Percentiles rank a stretch among this genome's conserved stretches.
Evolutionary conservation across 106 monocot species (phyloP).

Genomic region (Acorus gramineus): DNA sequence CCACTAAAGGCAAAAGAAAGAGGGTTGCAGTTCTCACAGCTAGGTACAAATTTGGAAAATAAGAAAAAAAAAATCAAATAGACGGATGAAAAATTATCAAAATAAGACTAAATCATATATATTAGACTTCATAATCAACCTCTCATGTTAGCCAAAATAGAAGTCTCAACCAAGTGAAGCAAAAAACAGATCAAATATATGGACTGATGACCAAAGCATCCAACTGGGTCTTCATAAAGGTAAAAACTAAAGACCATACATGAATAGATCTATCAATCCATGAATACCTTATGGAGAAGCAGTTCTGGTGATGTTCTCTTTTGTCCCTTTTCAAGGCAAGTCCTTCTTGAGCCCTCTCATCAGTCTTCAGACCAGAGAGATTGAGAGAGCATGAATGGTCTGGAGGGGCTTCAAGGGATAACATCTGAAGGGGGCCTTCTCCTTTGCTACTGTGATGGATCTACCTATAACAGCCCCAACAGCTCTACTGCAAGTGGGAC

Average conservation of each 20-base stretch:
- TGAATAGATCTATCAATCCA: neutral
- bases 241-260: neutral
- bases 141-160: too few species aligned
- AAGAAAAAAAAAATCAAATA: too few species aligned
- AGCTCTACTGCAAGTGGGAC: slow-evolving; percentile 52
- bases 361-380: slow-evolving; percentile 19
- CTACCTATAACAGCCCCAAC: slow-evolving; percentile 28
- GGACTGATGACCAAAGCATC: too few species aligned
- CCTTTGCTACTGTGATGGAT: slow-evolving; percentile 13
- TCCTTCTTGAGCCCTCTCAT: slow-evolving; percentile 30
- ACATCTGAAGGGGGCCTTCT: slow-evolving; percentile 78
- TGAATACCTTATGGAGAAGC: slow-evolving; percentile 72
- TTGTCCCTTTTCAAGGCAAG: slow-evolving; percentile 12
- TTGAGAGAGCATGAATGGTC: slow-evolving; percentile 30
- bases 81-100: too few species aligned
- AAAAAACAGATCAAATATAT: too few species aligned
- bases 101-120: too few species aligned
- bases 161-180: too few species aligned
- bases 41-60: too few species aligned
- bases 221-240: too few species aligned
- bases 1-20: too few species aligned
- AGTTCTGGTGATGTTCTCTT: slow-evolving; percentile 23
- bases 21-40: too few species aligned
- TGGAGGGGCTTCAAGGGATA: slow-evolving; percentile 58
- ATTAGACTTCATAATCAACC: too few species aligned